These are phyloP conservation scores for Penicillium roqueforti DNA, from an alignment of 495 filamentous ascomycete genomes.

Conservation along the genomic window DNA sequence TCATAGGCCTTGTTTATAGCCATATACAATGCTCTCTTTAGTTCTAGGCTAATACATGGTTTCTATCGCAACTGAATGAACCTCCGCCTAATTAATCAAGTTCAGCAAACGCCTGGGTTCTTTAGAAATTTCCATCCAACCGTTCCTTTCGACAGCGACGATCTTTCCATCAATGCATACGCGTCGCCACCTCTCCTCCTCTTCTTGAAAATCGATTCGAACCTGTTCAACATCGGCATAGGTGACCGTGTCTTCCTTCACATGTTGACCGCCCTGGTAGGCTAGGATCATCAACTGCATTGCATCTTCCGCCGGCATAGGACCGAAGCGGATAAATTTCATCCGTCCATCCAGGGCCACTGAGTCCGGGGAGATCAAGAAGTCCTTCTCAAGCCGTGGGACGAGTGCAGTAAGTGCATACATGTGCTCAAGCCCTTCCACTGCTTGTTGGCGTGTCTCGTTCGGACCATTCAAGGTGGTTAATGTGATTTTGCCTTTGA, in stretches of 20 bases:
- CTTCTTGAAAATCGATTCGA: slow-evolving; percentile 60
- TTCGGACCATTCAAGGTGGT: slow-evolving; percentile 19
- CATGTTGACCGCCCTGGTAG: slow-evolving; percentile 71
- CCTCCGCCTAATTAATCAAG: slow-evolving; percentile 17
- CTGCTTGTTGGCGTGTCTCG: neutral
- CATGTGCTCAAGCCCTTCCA: slow-evolving; percentile 42
- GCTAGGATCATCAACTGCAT: slow-evolving; percentile 74
- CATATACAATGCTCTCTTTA: neutral
- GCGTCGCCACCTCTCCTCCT: slow-evolving; percentile 66
- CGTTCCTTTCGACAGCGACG: slow-evolving; percentile 61
- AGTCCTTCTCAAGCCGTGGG: slow-evolving; percentile 72
- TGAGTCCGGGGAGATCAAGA: slow-evolving; percentile 70
- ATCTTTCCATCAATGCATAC: slow-evolving; percentile 89
- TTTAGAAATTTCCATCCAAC: slow-evolving; percentile 63
- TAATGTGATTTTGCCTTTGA: slow-evolving; percentile 55
- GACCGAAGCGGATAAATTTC: slow-evolving; percentile 69
- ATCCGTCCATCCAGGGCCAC: slow-evolving; percentile 63
- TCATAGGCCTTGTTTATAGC: neutral
- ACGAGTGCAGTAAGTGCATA: slow-evolving; percentile 76
- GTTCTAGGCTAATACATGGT: neutral
- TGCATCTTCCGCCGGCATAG: slow-evolving; percentile 54
- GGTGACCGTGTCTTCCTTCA: slow-evolving; percentile 52
- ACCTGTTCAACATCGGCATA: slow-evolving; percentile 64
- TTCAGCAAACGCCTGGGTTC: slow-evolving; percentile 26
- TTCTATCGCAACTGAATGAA: neutral